A percentile compares a stretch with the other conserved stretches of the same genome.
phyloP scores from a whole-genome alignment of 2,329 filamentous ascomycete genomes.

The Colletotrichum cereale region DNA sequence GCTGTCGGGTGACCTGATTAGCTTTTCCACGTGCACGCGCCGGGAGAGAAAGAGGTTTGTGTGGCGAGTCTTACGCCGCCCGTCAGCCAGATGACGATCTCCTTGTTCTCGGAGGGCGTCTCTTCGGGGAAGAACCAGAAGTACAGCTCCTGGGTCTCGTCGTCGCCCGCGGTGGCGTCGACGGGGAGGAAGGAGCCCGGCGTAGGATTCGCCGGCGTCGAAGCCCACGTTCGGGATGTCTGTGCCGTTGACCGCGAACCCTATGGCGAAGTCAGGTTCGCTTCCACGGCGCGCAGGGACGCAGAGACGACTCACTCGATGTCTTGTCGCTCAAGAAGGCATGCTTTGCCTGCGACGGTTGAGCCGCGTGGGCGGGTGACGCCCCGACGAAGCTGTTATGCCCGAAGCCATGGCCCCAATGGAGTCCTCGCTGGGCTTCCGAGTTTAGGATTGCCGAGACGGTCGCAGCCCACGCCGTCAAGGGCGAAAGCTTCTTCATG shows the following conservation, averaged over 20 bases:
- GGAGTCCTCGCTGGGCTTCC: not conserved
- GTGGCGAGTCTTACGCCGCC: constrained; percentile 55
- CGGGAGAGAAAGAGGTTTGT: not conserved
- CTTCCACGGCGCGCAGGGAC: not conserved
- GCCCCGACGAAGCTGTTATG: no score
- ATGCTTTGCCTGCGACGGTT: not conserved
- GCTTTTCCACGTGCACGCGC: not conserved
- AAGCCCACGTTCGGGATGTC: constrained; percentile 77
- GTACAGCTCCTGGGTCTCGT: constrained; percentile 60
- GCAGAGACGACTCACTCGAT: not conserved
- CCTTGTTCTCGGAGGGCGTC: constrained; percentile 64
- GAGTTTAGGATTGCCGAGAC: not conserved
- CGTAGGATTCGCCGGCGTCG: constrained; percentile 75
- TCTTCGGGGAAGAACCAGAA: constrained; percentile 74
- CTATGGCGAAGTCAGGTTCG: constrained; percentile 51
- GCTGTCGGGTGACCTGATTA: no score
- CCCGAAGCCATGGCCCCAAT: not conserved
- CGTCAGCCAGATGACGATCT: constrained; percentile 74
- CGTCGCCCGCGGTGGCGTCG: constrained; percentile 56
- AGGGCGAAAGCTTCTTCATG: not conserved
- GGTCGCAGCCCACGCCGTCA: not conserved
- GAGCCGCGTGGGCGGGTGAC: not conserved
- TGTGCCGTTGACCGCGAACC: constrained; percentile 73
- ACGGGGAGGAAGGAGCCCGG: constrained; percentile 72
- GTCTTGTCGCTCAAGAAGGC: not conserved